Evolutionary conservation across 2,329 filamentous ascomycete species (phyloP), one percentile per base, ranked within the genome.

Genomic region (Elsinoe arachidis): DNA sequence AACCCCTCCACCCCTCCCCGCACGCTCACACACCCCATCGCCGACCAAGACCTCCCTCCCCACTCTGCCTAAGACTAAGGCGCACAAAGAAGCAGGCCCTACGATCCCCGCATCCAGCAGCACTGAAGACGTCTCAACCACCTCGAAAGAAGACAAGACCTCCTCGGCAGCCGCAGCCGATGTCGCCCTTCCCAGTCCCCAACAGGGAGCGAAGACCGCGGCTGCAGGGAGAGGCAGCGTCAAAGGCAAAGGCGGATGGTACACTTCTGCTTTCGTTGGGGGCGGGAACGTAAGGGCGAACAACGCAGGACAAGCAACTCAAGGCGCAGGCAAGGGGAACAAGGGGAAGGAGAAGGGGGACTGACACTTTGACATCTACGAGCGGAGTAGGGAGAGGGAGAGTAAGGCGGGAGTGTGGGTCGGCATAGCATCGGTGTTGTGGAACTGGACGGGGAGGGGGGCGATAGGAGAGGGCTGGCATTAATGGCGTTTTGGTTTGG

Each of bases 1-100:
- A 6, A 38, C 15, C 5, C 46, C 58, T 17, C 58, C 58, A 30
- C 58, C 58, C 17, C 58, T 59, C 3, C 58, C 58, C 19, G 47
- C 38, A 10, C 30, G 58, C 23, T 46, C 41, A 26, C 41, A 46
- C 17, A 23, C 41, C 21, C 41, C 41, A 23, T 46, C 41, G n/a
- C 41, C 41, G 3, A 46, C 41, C n/a, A 46, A 46, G 21, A 7
- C 19, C 19, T 23, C 41, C 21, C 5, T 4, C 5, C 41, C 21
- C 21, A 30, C 41, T 17, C 10, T 26, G 9, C 19, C 19, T 6
- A 23, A 46, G 2, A n/a, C 21, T 3, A 12, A 7, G n/a, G 37
- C 26, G 9, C 26, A 4, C 7, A 30, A 7, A 39, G 37, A n/a
- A 39, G 37, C 37, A 39, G 37, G 5, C 12, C 37, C 37, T 7